Conservation (phyloP, 495 filamentous ascomycete genomes). For the Letharia columbiana region DNA sequence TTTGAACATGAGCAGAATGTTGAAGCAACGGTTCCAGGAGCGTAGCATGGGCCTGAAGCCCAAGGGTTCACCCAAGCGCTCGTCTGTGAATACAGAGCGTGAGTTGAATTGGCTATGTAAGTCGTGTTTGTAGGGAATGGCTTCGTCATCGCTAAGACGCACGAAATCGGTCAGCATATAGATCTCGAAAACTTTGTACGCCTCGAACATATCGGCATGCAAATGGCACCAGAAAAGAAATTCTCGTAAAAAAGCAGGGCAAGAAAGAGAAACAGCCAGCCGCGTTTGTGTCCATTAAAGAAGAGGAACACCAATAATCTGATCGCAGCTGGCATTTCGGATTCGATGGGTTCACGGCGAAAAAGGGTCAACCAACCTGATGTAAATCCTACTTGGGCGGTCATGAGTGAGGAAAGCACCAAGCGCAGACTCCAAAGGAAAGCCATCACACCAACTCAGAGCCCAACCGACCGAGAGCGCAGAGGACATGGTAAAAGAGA, state of each 20-base stretch:
- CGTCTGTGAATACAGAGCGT: neutral
- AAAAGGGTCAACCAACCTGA: neutral
- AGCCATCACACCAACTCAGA: neutral
- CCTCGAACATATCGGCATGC: neutral
- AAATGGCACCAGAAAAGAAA: neutral
- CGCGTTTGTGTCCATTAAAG: too few species aligned
- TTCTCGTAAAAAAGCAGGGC: neutral
- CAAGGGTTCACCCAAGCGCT: neutral
- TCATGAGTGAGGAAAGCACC: neutral
- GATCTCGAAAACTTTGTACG: neutral
- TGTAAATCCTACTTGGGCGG: neutral
- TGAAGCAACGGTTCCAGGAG: neutral
- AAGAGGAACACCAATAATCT: neutral
- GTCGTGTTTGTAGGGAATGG: neutral
- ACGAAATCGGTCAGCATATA: neutral
- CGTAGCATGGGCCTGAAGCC: constrained; percentile 2
- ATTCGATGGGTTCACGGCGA: neutral
- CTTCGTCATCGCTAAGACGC: neutral
- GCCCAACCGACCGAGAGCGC: neutral
- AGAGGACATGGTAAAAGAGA: neutral
- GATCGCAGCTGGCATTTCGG: neutral
- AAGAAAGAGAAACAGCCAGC: neutral
- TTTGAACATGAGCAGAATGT: constrained; percentile 1
- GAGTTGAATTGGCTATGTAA: neutral
- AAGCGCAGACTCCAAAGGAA: neutral